These are phyloP conservation scores for Tetrapyrgos nigripes DNA, from an alignment of 1,284 basidiomycete species.

Conservation along the genomic window DNA sequence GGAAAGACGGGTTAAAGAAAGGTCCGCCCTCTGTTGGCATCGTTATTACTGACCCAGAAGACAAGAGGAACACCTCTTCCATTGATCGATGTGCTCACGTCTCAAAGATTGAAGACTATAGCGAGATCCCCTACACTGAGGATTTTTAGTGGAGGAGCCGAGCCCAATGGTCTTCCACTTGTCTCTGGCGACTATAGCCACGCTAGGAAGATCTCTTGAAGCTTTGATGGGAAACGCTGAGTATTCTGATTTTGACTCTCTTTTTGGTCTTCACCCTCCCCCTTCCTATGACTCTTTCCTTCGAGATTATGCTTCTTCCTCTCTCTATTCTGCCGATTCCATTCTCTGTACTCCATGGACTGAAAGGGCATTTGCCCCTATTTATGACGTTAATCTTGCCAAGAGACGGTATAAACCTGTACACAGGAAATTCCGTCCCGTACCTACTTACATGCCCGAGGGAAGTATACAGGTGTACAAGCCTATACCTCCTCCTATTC, in stretches of 20 bases:
- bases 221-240: slow-evolving; percentile 19
- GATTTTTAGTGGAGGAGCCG: slow-evolving; percentile 22
- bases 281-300: slow-evolving; percentile 19
- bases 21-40: not conserved
- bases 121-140: slow-evolving; percentile 15
- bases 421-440: slow-evolving; percentile 31
- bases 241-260: slow-evolving; percentile 19
- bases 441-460: not conserved
- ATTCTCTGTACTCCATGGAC: not conserved
- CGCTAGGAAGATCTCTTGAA: slow-evolving; percentile 22
- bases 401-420: slow-evolving; percentile 16
- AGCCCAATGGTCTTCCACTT: slow-evolving; percentile 14
- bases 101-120: no score
- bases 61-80: not conserved
- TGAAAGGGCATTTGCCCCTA: not conserved
- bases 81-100: not conserved
- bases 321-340: not conserved
- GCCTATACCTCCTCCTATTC: not conserved
- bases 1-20: slow-evolving; percentile 3
- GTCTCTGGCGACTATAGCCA: slow-evolving; percentile 3
- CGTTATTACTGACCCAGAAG: not conserved
- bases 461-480: not conserved
- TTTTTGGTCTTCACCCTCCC: slow-evolving; percentile 18
- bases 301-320: not conserved
- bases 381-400: not conserved